These are phyloP conservation scores for Gynochthodes officinalis DNA, from an alignment of 257 asterid genomes.

Conservation along the genomic window DNA sequence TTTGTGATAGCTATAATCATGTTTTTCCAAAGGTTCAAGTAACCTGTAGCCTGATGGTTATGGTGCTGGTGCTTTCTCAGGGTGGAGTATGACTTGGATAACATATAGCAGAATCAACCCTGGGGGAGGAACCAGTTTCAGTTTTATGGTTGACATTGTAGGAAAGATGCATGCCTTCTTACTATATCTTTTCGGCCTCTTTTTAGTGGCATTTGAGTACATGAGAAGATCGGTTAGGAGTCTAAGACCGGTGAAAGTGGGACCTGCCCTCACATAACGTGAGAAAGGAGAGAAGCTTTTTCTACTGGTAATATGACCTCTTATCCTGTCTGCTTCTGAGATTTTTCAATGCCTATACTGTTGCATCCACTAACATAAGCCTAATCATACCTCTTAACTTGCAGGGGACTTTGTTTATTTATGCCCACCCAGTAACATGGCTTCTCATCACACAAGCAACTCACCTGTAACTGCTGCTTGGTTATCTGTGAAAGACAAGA, in stretches of 20 bases:
- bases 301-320: conserved; percentile 35
- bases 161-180: conserved; percentile 53
- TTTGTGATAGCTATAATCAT: not conserved
- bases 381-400: conserved; percentile 1
- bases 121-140: conserved; percentile 35
- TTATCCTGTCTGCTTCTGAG: not conserved
- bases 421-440: conserved; percentile 7
- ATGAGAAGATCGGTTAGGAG: conserved; percentile 49
- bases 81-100: conserved; percentile 36
- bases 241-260: conserved; percentile 68
- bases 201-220: conserved; percentile 46
- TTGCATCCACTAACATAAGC: not conserved
- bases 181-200: conserved; percentile 50
- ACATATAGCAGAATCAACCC: conserved; percentile 32
- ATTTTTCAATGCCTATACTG: not conserved
- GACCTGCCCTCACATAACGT: conserved; percentile 52
- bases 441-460: not conserved
- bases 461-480: not conserved
- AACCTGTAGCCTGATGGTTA: not conserved
- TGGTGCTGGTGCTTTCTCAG: conserved; percentile 34
- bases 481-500: not conserved
- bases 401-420: conserved; percentile 32
- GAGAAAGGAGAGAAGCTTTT: conserved; percentile 24
- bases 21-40: not conserved
- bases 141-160: conserved; percentile 37